Evolutionary conservation across 2,329 filamentous ascomycete species (phyloP).

Genomic region (Fusarium sacchari): DNA sequence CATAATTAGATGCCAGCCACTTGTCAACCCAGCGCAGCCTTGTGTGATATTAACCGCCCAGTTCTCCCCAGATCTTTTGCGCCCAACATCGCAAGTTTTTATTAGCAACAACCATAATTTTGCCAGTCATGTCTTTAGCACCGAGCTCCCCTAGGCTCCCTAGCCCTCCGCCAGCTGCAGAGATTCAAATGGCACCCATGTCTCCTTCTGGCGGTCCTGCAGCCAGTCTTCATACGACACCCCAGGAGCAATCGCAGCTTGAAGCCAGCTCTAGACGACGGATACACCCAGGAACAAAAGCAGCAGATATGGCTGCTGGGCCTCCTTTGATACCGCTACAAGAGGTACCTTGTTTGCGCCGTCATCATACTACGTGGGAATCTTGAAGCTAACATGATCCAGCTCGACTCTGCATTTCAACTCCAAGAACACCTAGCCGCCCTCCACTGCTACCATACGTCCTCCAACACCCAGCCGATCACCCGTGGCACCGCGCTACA

Average conservation of each 20-base stretch:
- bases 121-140: constrained; percentile 62
- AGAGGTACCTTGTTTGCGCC: constrained; percentile 66
- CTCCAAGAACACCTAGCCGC: constrained; percentile 97
- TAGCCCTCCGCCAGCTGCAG: constrained; percentile 91
- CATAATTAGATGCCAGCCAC: constrained; percentile 31
- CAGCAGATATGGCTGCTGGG: constrained; percentile 91
- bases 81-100: constrained; percentile 16
- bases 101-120: constrained; percentile 11
- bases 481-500: constrained; percentile 78
- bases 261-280: constrained; percentile 82
- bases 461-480: constrained; percentile 74
- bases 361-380: background rate
- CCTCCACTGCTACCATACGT: constrained; percentile 84
- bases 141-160: constrained; percentile 91
- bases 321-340: constrained; percentile 87
- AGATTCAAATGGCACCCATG: constrained; percentile 87
- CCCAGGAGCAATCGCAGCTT: constrained; percentile 70
- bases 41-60: constrained; percentile 30
- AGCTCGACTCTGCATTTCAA: constrained; percentile 98
- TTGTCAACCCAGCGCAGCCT: constrained; percentile 27
- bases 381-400: constrained; percentile 31
- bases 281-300: constrained; percentile 91
- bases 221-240: constrained; percentile 66
- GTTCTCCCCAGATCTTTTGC: constrained; percentile 23
- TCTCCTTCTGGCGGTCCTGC: constrained; percentile 72